Percentiles rank a stretch among this genome's conserved stretches.
Evolutionary conservation across 2,329 filamentous ascomycete species (phyloP).

Genomic region (Paraphoma chrysanthemicola): DNA sequence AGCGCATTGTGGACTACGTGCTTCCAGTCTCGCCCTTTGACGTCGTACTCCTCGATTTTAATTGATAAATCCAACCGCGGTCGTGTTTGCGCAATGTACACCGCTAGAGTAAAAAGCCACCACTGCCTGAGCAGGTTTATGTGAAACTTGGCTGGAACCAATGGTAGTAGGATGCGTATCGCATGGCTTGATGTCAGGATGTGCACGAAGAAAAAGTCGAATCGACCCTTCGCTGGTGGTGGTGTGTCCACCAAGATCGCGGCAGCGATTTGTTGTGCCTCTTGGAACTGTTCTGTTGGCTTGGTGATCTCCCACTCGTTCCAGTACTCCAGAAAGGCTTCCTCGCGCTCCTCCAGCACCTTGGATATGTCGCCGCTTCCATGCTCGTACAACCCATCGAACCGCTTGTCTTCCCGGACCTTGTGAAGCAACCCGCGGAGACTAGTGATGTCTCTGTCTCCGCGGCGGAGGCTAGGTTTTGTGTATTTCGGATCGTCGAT

Average conservation of each 20-base stretch:
- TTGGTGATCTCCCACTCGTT: conserved; percentile 78
- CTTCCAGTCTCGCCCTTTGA: conserved; percentile 75
- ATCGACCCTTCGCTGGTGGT: conserved; percentile 55
- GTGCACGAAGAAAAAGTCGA: conserved; percentile 85
- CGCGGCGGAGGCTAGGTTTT: conserved; percentile 62
- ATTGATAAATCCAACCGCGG: conserved; percentile 69
- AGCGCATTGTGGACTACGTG: conserved; percentile 77
- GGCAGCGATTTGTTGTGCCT: conserved; percentile 66
- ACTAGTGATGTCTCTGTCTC: conserved; percentile 57
- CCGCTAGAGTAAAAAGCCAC: conserved; percentile 82
- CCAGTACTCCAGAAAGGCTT: conserved; percentile 83
- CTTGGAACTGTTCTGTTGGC: conserved; percentile 75
- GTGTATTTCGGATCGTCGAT: conserved; percentile 77
- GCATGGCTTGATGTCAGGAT: conserved; percentile 81
- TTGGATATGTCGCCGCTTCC: conserved; percentile 69
- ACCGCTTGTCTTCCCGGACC: conserved; percentile 71
- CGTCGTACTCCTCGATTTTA: conserved; percentile 64
- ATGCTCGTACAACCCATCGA: conserved; percentile 70
- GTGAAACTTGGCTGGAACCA: conserved; percentile 77
- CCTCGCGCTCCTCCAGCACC: conserved; percentile 73
- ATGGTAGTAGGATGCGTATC: conserved; percentile 80
- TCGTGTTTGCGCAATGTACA: conserved; percentile 78
- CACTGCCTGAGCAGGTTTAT: conserved; percentile 79
- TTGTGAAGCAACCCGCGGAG: conserved; percentile 74
- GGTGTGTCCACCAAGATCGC: conserved; percentile 65